Conservation (phyloP, 2,329 filamentous ascomycete species). For the Xenosphaeropsis pyriputrescens region DNA sequence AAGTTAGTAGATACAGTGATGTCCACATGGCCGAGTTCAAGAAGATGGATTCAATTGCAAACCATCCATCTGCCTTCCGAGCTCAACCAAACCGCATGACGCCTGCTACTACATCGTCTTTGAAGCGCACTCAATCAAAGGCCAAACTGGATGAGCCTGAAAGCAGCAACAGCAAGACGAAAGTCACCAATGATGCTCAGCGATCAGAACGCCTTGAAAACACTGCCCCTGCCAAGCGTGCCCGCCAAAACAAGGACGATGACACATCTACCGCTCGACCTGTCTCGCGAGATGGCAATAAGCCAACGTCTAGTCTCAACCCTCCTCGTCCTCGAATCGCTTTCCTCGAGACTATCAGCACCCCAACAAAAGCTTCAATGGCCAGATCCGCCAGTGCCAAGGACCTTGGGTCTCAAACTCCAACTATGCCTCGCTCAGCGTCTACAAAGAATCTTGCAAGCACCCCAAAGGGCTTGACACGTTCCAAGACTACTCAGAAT, state of each 20-base stretch:
- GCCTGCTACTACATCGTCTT: slow-evolving; percentile 26
- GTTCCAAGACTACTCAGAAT: slow-evolving; percentile 35
- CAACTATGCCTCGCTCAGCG: slow-evolving; percentile 35
- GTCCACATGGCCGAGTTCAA: slow-evolving; percentile 80
- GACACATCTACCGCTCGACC: slow-evolving; percentile 55
- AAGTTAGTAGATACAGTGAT: slow-evolving; percentile 66
- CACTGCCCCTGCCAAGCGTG: slow-evolving; percentile 47
- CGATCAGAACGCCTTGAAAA: slow-evolving; percentile 13
- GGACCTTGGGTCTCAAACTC: slow-evolving; percentile 29
- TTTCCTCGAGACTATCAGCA: slow-evolving; percentile 45
- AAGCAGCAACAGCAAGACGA: slow-evolving; percentile 23
- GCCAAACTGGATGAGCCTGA: slow-evolving; percentile 49
- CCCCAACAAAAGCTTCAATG: slow-evolving; percentile 65
- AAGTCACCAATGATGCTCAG: slow-evolving; percentile 2
- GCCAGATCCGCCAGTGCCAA: slow-evolving; percentile 43
- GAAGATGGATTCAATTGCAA: slow-evolving; percentile 94
- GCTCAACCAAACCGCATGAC: slow-evolving; percentile 36
- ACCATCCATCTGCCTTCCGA: slow-evolving; percentile 68
- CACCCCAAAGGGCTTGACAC: slow-evolving; percentile 33
- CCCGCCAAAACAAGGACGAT: slow-evolving; percentile 51
- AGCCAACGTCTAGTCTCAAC: slow-evolving; percentile 26
- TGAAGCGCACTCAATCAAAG: slow-evolving; percentile 41
- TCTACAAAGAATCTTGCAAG: slow-evolving; percentile 28
- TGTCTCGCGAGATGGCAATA: slow-evolving; percentile 29
- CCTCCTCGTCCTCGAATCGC: slow-evolving; percentile 32